A percentile compares a stretch with the other conserved stretches of the same genome.
phyloP scores from a whole-genome alignment of 2,329 filamentous ascomycete species.

The Exophiala lecanii-corni region DNA sequence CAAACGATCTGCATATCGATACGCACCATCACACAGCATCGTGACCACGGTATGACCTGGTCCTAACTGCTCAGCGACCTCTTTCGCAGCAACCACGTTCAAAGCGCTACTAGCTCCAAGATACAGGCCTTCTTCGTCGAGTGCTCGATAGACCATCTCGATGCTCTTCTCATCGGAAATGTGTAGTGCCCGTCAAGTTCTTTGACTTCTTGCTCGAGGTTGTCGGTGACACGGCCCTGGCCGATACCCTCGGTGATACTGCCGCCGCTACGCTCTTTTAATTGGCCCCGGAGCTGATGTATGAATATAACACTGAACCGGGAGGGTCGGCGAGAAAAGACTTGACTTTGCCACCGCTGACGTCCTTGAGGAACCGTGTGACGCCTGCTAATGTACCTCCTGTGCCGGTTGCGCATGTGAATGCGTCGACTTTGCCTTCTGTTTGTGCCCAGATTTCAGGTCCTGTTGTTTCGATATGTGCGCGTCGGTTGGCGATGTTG shows the following conservation, averaged over 20 bases:
- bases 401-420: conserved; percentile 92
- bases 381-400: conserved; percentile 85
- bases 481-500: conserved; percentile 86
- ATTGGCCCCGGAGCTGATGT: conserved; percentile 80
- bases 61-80: conserved; percentile 86
- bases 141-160: conserved; percentile 92
- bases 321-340: conserved; percentile 90
- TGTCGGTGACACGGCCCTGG: conserved; percentile 94
- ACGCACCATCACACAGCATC: conserved; percentile 92
- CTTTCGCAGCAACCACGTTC: conserved; percentile 92
- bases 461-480: conserved; percentile 93
- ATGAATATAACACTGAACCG: conserved; percentile 86
- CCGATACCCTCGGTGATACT: conserved; percentile 98
- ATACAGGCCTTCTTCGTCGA: conserved; percentile 94
- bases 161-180: conserved; percentile 93
- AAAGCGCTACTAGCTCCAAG: conserved; percentile 88
- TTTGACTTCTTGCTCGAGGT: conserved; percentile 77
- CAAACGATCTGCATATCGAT: conserved; percentile 87
- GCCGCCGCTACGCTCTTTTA: conserved; percentile 74
- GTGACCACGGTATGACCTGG: conserved; percentile 89
- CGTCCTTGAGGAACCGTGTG: conserved; percentile 83
- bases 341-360: conserved; percentile 72
- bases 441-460: conserved; percentile 98
- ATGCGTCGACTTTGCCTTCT: conserved; percentile 77
- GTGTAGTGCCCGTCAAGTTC: conserved; percentile 79